Percentiles rank a stretch among this genome's conserved stretches.
phyloP scores from a whole-genome alignment of 2,329 filamentous ascomycete species.

The Aspergillus sp. region DNA sequence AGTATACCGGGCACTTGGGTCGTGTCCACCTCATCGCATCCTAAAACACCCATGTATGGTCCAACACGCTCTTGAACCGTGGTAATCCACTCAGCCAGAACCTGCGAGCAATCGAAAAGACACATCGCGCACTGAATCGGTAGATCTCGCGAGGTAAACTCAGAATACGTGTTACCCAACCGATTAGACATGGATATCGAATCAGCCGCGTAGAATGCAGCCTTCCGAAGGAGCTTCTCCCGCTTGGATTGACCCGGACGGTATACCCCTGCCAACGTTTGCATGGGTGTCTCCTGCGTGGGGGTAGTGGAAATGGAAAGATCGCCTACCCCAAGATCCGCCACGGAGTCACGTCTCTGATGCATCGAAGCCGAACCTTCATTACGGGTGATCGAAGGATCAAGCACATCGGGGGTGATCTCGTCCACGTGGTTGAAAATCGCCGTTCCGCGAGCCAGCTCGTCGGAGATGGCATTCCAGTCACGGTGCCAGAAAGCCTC shows the following conservation, averaged over 20 bases:
- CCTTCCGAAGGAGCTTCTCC: conserved; percentile 82
- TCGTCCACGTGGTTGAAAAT: conserved; percentile 63
- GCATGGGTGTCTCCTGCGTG: conserved; percentile 28
- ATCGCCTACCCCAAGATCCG: conserved; percentile 30
- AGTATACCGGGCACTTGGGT: conserved; percentile 77
- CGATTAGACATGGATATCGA: conserved; percentile 84
- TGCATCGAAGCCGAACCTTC: conserved; percentile 12
- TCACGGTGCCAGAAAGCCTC: conserved; percentile 92
- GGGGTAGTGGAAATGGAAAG: conserved; percentile 30
- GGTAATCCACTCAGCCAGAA: conserved; percentile 88
- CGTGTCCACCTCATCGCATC: conserved; percentile 72
- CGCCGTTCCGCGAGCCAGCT: conserved; percentile 71
- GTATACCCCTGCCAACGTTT: conserved; percentile 24
- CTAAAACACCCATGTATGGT: conserved; percentile 76
- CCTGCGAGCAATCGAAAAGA: conserved; percentile 87
- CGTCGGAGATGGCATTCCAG: conserved; percentile 84
- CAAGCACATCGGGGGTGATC: conserved; percentile 21
- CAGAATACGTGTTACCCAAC: conserved; percentile 75
- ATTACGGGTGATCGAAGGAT: conserved; percentile 21
- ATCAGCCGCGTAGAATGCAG: conserved; percentile 91
- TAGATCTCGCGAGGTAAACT: conserved; percentile 74
- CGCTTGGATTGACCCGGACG: conserved; percentile 53
- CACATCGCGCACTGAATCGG: conserved; percentile 88
- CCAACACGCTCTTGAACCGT: conserved; percentile 93
- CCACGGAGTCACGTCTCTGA: conserved; percentile 28